Evolutionary conservation across 441 rosid species (phyloP).

Genomic region (Populus hybrid): DNA sequence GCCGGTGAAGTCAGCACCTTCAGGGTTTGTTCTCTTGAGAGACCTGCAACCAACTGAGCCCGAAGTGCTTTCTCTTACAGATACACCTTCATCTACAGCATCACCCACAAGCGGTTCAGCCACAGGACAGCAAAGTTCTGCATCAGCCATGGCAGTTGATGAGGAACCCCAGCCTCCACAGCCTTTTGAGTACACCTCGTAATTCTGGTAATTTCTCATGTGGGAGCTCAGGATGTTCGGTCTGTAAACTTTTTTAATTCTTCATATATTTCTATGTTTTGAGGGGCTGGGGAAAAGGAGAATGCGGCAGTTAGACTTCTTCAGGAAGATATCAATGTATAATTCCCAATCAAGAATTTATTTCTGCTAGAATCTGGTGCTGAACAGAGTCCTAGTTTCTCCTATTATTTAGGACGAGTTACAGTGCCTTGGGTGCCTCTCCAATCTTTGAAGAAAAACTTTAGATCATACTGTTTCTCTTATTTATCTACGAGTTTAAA

Average conservation of each 20-base stretch:
- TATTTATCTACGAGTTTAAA: neutral
- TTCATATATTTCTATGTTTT: neutral
- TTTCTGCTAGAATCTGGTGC: too few relatives aligned
- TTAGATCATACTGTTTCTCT: neutral
- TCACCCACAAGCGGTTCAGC: conserved; percentile 59
- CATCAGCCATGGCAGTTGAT: conserved; percentile 85
- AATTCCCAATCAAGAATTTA: neutral
- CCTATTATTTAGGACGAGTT: neutral
- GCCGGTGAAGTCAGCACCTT: conserved; percentile 81
- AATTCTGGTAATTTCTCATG: conserved; percentile 13
- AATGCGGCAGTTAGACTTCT: neutral
- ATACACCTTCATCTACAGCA: conserved; percentile 68
- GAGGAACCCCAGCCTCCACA: conserved; percentile 99
- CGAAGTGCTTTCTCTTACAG: conserved; percentile 86
- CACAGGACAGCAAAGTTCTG: conserved; percentile 51
- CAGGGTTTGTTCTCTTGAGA: conserved; percentile 86
- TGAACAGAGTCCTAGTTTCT: neutral
- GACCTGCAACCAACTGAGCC: conserved; percentile 75
- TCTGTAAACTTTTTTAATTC: neutral
- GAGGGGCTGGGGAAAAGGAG: conserved; percentile 8
- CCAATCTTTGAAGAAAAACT: neutral
- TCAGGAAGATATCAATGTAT: neutral
- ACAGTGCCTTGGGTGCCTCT: neutral
- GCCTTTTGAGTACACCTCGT: conserved; percentile 75
- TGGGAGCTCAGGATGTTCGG: conserved; percentile 5